A percentile compares a stretch with the other conserved stretches of the same genome.
Conservation (phyloP, 2,329 filamentous ascomycete genomes). For the Ophiostoma australiae region DNA sequence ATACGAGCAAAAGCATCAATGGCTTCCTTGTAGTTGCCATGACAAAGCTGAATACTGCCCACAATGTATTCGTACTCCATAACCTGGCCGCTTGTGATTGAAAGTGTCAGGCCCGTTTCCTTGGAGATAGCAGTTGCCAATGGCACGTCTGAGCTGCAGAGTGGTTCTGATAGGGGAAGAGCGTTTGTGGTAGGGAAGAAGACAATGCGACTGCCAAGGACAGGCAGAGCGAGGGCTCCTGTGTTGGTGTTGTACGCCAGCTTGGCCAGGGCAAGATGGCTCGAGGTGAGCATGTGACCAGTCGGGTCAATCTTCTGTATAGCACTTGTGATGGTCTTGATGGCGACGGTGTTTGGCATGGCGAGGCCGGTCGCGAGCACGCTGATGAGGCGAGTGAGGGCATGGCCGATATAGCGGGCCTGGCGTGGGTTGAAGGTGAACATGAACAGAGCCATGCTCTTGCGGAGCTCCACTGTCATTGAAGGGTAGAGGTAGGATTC, state of each 20-base stretch:
- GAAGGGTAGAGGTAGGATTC: conserved; percentile 31
- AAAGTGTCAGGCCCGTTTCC: conserved; percentile 52
- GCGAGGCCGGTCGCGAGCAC: conserved; percentile 38
- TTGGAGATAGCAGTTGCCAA: conserved; percentile 56
- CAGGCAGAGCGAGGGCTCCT: conserved; percentile 51
- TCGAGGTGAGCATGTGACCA: conserved; percentile 33
- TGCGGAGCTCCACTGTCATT: conserved; percentile 37
- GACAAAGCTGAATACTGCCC: conserved; percentile 59
- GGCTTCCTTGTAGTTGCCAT: conserved; percentile 59
- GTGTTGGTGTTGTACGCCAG: conserved; percentile 51
- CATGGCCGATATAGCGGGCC: conserved; percentile 46
- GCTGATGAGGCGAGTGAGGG: conserved; percentile 44
- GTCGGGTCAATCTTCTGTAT: conserved; percentile 63
- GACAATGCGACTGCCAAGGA: conserved; percentile 62
- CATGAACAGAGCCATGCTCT: conserved; percentile 44
- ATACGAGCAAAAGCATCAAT: conserved; percentile 58
- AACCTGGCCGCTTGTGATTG: conserved; percentile 49
- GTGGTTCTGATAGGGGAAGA: conserved; percentile 25
- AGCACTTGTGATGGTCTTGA: conserved; percentile 46
- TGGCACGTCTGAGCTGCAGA: conserved; percentile 45
- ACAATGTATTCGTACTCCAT: conserved; percentile 66
- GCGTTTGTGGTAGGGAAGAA: conserved; percentile 43
- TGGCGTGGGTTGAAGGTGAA: conserved; percentile 47
- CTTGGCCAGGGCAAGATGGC: conserved; percentile 28
- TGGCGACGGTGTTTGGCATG: conserved; percentile 42